phyloP scores from a whole-genome alignment of 2,329 filamentous ascomycete genomes.

The Hypoxylon rubiginosum region DNA sequence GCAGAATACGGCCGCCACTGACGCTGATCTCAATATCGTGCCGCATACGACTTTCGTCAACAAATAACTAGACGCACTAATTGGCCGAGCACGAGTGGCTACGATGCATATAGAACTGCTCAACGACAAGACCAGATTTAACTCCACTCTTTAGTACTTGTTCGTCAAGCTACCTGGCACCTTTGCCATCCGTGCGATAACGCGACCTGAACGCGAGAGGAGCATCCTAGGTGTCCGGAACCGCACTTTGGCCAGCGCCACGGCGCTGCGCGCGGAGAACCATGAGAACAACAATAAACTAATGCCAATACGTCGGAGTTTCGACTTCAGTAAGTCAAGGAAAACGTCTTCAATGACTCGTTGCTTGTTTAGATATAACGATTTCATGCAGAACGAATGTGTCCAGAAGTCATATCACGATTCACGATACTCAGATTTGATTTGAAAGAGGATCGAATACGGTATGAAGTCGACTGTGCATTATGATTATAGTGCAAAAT shows the following conservation, averaged over 20 bases:
- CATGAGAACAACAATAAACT: background rate
- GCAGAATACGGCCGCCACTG: background rate
- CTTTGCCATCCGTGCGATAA: background rate
- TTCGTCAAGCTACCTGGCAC: background rate
- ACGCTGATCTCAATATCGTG: background rate
- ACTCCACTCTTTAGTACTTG: background rate
- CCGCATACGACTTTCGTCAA: background rate
- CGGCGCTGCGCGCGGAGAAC: background rate
- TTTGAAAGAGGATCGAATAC: background rate
- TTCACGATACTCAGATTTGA: background rate
- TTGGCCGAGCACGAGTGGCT: background rate
- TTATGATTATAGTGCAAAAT: background rate
- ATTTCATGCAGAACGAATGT: background rate
- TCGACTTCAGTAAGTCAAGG: background rate
- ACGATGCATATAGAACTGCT: background rate
- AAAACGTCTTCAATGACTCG: background rate
- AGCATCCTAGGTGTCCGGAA: background rate
- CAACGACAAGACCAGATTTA: background rate
- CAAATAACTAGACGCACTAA: background rate
- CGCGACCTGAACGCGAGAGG: background rate
- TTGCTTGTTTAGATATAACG: background rate
- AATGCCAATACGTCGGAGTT: background rate
- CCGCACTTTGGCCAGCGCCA: background rate
- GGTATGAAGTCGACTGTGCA: no score
- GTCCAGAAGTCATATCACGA: background rate